A percentile compares a stretch with the other conserved stretches of the same genome.
Evolutionary conservation across 2,329 filamentous ascomycete genomes (phyloP).

Genomic region (Chrysosporium keratinophilum): DNA sequence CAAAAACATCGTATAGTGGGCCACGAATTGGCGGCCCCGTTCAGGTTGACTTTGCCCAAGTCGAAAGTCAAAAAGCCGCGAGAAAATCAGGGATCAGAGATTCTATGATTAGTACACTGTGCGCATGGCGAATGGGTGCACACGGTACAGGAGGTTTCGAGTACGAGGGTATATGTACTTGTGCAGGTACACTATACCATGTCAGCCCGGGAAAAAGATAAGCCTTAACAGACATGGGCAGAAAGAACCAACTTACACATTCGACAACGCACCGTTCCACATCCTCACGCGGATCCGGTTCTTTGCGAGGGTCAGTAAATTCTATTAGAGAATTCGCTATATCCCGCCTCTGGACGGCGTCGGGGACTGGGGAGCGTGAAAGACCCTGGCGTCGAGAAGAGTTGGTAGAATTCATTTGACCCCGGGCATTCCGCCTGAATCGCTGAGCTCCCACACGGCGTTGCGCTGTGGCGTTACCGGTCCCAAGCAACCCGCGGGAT

Average conservation of each 20-base stretch:
- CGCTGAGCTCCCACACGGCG: not conserved
- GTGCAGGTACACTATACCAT: not conserved
- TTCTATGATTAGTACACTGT: not conserved
- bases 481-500: not conserved
- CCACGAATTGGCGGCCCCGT: not conserved
- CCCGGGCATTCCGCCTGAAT: not conserved
- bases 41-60: not conserved
- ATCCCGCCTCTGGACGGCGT: not conserved
- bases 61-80: not conserved
- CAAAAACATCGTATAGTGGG: not conserved
- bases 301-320: not conserved
- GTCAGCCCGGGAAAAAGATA: not conserved
- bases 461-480: not conserved
- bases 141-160: conserved; percentile 7
- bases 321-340: conserved; percentile 1
- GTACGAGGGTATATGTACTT: conserved; percentile 7
- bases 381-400: not conserved
- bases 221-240: not conserved
- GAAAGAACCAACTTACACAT: conserved; percentile 9
- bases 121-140: conserved; percentile 13
- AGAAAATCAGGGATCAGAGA: not conserved
- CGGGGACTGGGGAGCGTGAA: not conserved
- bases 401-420: not conserved
- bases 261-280: conserved; percentile 6
- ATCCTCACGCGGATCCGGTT: not conserved